phyloP scores from a whole-genome alignment of 2,329 filamentous ascomycete genomes.

The Ophiostoma australiae region DNA sequence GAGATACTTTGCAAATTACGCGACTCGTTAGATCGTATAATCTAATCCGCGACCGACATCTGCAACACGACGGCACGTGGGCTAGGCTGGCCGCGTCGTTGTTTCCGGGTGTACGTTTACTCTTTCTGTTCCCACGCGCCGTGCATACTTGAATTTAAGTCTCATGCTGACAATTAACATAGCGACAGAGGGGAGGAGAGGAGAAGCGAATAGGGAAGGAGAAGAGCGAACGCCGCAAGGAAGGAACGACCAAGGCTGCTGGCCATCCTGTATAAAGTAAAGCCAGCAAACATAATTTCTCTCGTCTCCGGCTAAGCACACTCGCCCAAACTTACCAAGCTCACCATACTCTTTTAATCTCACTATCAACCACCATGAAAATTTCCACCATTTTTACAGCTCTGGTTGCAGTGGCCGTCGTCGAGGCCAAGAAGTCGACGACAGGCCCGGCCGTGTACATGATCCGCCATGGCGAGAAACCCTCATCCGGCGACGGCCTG shows the following conservation, averaged over 20 bases:
- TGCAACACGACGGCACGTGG: constrained; percentile 4
- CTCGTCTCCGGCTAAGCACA: neutral
- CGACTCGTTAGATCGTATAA: neutral
- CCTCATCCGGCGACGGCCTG: constrained; percentile 47
- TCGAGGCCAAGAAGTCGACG: neutral
- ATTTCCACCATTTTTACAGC: neutral
- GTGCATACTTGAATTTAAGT: neutral
- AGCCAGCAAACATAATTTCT: neutral
- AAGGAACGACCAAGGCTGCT: neutral
- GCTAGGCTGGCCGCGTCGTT: neutral
- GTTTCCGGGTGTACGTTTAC: neutral
- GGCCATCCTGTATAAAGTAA: neutral
- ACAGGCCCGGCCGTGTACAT: constrained; percentile 51
- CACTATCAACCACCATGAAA: constrained; percentile 17
- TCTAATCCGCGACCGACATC: neutral
- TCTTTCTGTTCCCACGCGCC: neutral
- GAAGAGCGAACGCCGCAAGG: neutral
- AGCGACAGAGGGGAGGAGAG: neutral
- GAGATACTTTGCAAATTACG: neutral
- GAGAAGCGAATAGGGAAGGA: neutral
- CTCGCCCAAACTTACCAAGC: neutral
- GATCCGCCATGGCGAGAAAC: constrained; percentile 62
- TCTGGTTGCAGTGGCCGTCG: constrained; percentile 11
- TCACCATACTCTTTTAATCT: neutral
- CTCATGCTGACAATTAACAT: neutral